Evolutionary conservation across 305 asterid species (phyloP).

Genomic region (Fraxinus angustifolia): DNA sequence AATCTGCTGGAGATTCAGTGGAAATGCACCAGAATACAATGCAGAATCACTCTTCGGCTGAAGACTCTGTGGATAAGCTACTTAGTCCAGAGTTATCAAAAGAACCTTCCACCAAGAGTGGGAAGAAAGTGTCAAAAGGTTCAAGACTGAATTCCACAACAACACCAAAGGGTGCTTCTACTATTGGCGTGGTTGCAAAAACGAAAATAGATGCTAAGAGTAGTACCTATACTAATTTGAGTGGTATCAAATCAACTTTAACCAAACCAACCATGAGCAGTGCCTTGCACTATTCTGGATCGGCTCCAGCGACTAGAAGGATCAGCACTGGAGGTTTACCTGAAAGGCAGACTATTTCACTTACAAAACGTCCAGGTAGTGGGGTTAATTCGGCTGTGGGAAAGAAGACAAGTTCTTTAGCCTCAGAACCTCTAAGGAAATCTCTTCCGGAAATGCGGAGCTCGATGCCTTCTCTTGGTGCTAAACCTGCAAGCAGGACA

Average conservation of each 20-base stretch:
- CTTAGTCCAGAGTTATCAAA: conserved; percentile 29
- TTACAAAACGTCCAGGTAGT: conserved; percentile 41
- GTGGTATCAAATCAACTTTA: conserved; percentile 43
- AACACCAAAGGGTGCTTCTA: conserved; percentile 29
- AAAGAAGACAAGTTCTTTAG: conserved; percentile 44
- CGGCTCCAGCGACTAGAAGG: conserved; percentile 60
- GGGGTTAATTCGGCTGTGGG: conserved; percentile 35
- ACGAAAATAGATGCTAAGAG: conserved; percentile 41
- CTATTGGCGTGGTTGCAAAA: conserved; percentile 28
- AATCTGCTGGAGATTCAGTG: conserved; percentile 35
- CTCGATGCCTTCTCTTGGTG: conserved; percentile 45
- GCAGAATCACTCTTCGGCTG: conserved; percentile 20
- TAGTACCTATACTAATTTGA: conserved; percentile 34
- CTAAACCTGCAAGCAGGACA: conserved; percentile 48
- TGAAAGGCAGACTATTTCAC: conserved; percentile 54
- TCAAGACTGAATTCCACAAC: conserved; percentile 36
- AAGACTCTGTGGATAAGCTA: conserved; percentile 22
- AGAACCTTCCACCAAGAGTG: conserved; percentile 39
- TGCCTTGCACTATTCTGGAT: conserved; percentile 52
- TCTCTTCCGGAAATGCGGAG: conserved; percentile 73
- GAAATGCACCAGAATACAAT: conserved; percentile 27
- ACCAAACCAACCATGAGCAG: conserved; percentile 70
- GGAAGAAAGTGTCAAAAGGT: conserved; percentile 36
- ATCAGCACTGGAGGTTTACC: conserved; percentile 81
- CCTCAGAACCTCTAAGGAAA: conserved; percentile 61